A percentile compares a stretch with the other conserved stretches of the same genome.
Evolutionary conservation across 2,329 filamentous ascomycete species (phyloP).

Genomic region (Magnaporthales sp.): DNA sequence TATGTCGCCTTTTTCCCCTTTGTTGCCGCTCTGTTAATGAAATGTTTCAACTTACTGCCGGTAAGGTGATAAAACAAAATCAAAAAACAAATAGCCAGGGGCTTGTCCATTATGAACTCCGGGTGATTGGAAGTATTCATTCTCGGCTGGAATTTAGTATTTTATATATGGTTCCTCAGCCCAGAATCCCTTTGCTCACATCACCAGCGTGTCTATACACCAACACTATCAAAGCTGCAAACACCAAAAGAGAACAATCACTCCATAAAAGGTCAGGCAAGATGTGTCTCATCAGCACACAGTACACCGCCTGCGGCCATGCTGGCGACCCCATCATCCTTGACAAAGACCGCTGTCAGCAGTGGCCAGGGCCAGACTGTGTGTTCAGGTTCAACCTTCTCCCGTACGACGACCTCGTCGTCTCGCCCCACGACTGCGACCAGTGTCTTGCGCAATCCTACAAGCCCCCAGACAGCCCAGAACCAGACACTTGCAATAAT

Average conservation of each 20-base stretch:
- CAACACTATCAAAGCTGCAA: neutral
- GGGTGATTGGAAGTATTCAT: neutral
- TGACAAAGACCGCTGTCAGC: neutral
- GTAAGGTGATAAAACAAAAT: neutral
- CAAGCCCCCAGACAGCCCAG: neutral
- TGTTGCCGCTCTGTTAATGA: neutral
- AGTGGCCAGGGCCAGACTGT: neutral
- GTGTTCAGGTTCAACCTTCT: neutral
- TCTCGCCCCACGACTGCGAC: neutral
- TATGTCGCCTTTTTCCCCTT: neutral
- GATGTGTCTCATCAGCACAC: neutral
- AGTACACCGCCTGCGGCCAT: neutral
- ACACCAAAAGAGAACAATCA: neutral
- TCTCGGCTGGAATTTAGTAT: neutral
- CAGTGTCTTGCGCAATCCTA: neutral
- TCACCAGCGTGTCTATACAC: neutral
- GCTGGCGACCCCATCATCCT: neutral
- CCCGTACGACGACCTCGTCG: neutral
- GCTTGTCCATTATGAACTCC: neutral
- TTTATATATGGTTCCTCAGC: neutral
- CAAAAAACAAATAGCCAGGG: neutral
- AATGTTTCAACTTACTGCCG: neutral
- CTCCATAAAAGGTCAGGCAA: neutral
- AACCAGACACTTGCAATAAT: neutral
- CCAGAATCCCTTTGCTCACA: neutral